Conservation (phyloP, 805 yeast species). For the Saccharomycopsis babjevae region DNA sequence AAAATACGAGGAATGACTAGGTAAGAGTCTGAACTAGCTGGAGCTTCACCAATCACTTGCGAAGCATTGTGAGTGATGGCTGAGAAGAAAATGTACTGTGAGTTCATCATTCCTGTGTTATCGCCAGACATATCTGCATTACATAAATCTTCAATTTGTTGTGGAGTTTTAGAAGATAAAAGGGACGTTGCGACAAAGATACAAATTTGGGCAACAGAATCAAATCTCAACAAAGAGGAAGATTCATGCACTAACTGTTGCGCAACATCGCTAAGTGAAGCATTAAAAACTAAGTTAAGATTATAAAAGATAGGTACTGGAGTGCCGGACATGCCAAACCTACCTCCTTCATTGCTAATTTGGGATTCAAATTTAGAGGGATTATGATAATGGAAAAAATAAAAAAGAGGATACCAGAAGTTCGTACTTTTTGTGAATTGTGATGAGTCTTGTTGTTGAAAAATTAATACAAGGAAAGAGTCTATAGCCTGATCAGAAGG, state of each 20-base stretch:
- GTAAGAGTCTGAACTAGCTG: background rate
- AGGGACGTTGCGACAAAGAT: background rate
- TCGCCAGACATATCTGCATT: background rate
- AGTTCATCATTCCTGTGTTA: background rate
- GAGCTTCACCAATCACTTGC: background rate
- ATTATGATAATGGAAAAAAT: background rate
- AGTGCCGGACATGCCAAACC: background rate
- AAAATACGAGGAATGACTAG: slow-evolving; percentile 3
- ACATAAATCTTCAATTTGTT: background rate
- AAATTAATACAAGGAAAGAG: slow-evolving; percentile 24
- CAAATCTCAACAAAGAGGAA: background rate
- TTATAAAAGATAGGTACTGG: background rate
- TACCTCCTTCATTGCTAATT: background rate
- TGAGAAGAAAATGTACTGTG: background rate
- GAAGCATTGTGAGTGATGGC: background rate
- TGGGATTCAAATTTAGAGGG: background rate
- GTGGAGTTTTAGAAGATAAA: background rate
- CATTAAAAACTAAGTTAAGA: background rate
- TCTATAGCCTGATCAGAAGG: slow-evolving; percentile 37
- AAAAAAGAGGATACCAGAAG: background rate
- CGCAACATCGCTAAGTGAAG: background rate
- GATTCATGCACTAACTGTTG: background rate
- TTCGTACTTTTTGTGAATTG: background rate
- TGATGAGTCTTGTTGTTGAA: slow-evolving; percentile 25
- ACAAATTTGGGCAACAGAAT: background rate